These are phyloP conservation scores for Ophiostoma quercus DNA, from an alignment of 2,329 filamentous ascomycete species.

Conservation along the genomic window DNA sequence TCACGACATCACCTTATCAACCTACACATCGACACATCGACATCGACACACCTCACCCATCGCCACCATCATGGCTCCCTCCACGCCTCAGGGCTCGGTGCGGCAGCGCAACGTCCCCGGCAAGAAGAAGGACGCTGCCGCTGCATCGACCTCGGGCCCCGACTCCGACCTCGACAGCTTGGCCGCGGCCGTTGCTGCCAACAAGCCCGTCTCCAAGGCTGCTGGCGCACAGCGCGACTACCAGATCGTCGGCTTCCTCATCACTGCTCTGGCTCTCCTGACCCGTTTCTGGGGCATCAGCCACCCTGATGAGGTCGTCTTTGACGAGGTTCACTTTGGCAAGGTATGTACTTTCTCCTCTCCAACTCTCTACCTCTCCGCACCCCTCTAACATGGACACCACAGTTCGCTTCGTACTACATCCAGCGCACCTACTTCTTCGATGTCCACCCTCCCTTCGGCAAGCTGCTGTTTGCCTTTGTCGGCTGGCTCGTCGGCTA, in stretches of 20 bases:
- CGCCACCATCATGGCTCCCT: constrained; percentile 41
- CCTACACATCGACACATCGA: background rate
- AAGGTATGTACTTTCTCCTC: constrained; percentile 61
- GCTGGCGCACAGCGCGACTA: constrained; percentile 71
- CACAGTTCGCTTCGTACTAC: constrained; percentile 70
- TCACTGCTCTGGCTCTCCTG: constrained; percentile 78
- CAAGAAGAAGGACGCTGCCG: constrained; percentile 46
- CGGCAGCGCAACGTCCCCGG: constrained; percentile 53
- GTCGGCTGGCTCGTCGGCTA: constrained; percentile 98
- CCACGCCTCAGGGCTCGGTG: constrained; percentile 53
- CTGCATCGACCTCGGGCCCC: constrained; percentile 26
- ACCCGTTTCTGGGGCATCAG: constrained; percentile 95
- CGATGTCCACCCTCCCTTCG: constrained; percentile 97
- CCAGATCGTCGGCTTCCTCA: constrained; percentile 67
- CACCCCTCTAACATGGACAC: background rate
- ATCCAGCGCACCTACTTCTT: constrained; percentile 98
- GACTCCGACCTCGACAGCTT: constrained; percentile 50
- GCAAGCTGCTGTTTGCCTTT: constrained; percentile 93
- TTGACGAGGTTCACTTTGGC: constrained; percentile 98
- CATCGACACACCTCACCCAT: background rate
- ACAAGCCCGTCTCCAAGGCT: constrained; percentile 35
- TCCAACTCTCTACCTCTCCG: background rate
- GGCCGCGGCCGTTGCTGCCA: background rate
- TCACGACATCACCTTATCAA: background rate
- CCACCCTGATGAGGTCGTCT: constrained; percentile 94